A percentile compares a stretch with the other conserved stretches of the same genome.
Evolutionary conservation across 768 basidiomycete genomes (phyloP).

Genomic region (Glaciozyma antarctica): DNA sequence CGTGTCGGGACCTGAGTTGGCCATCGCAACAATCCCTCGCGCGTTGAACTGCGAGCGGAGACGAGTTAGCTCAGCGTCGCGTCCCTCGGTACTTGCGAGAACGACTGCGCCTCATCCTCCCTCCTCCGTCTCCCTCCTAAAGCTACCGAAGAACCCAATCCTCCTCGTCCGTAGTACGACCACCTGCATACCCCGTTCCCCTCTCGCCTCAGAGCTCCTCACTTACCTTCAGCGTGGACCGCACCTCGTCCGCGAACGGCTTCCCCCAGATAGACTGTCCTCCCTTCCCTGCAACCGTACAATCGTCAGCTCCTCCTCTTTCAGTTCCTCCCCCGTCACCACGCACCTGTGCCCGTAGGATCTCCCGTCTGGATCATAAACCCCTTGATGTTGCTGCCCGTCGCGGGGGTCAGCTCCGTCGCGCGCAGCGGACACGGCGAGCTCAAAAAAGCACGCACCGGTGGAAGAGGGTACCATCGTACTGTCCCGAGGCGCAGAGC

Average conservation of each 20-base stretch:
- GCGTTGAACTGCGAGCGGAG: slow-evolving; percentile 66
- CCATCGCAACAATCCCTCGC: slow-evolving; percentile 94
- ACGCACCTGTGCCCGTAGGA: slow-evolving; percentile 54
- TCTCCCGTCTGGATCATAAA: slow-evolving; percentile 96
- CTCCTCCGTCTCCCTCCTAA: too few relatives aligned
- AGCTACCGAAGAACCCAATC: too few relatives aligned
- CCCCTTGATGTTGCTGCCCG: slow-evolving; percentile 68
- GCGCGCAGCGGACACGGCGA: too few relatives aligned
- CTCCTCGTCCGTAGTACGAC: too few relatives aligned
- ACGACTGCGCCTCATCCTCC: too few relatives aligned
- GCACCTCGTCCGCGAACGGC: slow-evolving; percentile 81
- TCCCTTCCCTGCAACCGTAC: slow-evolving; percentile 57
- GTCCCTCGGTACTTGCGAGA: neutral
- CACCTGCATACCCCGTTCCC: neutral
- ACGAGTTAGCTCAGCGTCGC: neutral
- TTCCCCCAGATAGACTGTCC: slow-evolving; percentile 95
- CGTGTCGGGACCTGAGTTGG: slow-evolving; percentile 84
- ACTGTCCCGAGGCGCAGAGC: slow-evolving; percentile 79
- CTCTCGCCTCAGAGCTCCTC: neutral
- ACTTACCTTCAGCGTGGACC: slow-evolving; percentile 81
- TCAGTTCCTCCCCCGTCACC: too few relatives aligned
- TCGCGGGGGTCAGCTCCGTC: neutral
- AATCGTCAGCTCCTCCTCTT: too few relatives aligned
- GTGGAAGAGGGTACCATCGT: slow-evolving; percentile 76
- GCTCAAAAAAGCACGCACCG: slow-evolving; percentile 36